Evolutionary conservation across 352 stramenopile species (phyloP).

Genomic region (Detonula confervacea): DNA sequence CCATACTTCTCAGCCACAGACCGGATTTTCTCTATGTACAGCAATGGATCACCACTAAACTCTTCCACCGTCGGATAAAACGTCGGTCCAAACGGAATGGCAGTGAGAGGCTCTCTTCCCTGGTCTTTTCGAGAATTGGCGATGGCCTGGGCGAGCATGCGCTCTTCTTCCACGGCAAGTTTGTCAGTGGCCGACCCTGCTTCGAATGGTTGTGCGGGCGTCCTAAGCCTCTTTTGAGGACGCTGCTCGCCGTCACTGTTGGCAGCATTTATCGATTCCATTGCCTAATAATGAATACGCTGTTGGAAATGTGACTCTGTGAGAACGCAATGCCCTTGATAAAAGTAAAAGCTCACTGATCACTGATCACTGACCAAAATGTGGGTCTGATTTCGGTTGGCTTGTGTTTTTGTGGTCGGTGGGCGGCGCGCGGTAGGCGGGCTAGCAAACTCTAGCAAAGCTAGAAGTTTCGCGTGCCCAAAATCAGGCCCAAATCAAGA

Average conservation of each 20-base stretch:
- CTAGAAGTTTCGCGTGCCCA: too few species aligned
- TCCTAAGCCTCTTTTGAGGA: slow-evolving; percentile 7
- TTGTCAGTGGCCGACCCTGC: background rate
- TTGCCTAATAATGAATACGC: too few species aligned
- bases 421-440: too few species aligned
- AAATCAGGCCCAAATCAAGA: too few species aligned
- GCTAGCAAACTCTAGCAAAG: too few species aligned
- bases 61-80: slow-evolving; percentile 83
- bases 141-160: slow-evolving; percentile 72
- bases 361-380: too few species aligned
- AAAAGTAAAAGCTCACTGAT: too few species aligned
- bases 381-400: too few species aligned
- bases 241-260: background rate
- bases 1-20: slow-evolving; percentile 92
- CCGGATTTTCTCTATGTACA: slow-evolving; percentile 85
- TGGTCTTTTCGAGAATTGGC: slow-evolving; percentile 61
- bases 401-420: too few species aligned
- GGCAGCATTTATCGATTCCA: slow-evolving; percentile 4
- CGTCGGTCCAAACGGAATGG: slow-evolving; percentile 68
- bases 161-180: slow-evolving; percentile 53
- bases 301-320: too few species aligned
- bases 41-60: slow-evolving; percentile 75
- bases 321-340: too few species aligned
- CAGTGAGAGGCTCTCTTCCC: slow-evolving; percentile 24
- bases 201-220: slow-evolving; percentile 9